Evolutionary conservation across 495 filamentous ascomycete species (phyloP), one percentile per base, ranked within the genome.

Genomic region (Glarea lozoyensis): DNA sequence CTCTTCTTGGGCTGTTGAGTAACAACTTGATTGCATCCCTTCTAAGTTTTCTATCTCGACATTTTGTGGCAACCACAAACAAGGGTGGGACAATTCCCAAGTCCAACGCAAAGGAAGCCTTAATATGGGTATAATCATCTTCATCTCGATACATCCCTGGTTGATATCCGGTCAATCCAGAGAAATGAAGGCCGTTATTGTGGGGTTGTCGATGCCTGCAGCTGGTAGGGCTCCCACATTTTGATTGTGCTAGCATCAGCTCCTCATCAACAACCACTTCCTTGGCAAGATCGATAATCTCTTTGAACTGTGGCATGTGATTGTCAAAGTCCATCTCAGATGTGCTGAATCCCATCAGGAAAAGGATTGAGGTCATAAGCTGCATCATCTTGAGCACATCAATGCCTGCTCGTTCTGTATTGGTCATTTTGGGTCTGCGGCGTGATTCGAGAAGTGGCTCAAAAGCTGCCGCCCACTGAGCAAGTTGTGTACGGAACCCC

Each of bases 321-420:
- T 44, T 44, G n/a, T 56, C 53, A 18, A 51, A 55, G 21, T 51
- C 48, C 41, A 40, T 55, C 32, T 55, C 52, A 0, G 43, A 45
- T 2, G 40, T 48, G 29, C 41, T 46, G 49, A 70, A 76, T 4
- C 61, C 68, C 69, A 72, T 73, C n/a, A 67, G 58, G 42, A 74
- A 72, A 37, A 76, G 56, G 35, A 76, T 60, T 17, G 62, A 49
- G 34, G 59, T 61, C 68, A 73, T 76, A 36, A 72, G 57, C 32
- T 74, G 69, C 30, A 64, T 67, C 68, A 73, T 74, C 47, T 74
- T 74, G 2, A 76, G 58, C 17, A 70, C 68, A 10, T 70, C 62
- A 42, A 73, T 72, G 37, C 63, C 70, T 0, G 68, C 69, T 39
- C 72, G 72, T 43, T 72, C 72, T 36, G 72, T 71, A 42, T 64